Evolutionary conservation across 371 early-diverging fungal genomes (phyloP), one percentile per base, ranked within the genome.

Genomic region (Mortierella sp.): DNA sequence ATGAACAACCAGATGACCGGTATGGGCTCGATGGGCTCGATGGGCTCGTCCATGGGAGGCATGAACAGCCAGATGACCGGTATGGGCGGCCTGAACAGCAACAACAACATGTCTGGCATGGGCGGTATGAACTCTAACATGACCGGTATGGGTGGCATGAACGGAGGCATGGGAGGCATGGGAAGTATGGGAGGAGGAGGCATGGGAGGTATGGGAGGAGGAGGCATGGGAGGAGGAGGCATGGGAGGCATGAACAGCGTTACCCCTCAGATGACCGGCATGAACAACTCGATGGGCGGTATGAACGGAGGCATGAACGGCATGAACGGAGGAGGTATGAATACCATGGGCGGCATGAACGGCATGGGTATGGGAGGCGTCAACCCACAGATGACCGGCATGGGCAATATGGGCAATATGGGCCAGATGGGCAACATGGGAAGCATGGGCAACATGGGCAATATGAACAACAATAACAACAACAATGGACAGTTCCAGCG

Each of bases 1-100:
- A 76, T 77, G 74, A 70, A 73, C 40, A 70, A 52, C 66, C 71
- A 73, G 63, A 79, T 79, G 79, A 79, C 73, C 9, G 79, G 74
- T 24, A 74, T 73, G 69, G 69, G 69, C 4, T 53, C 61, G 31
- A 70, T 69, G 70, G 66, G 64, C 22, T 58, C 45, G 11, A 67
- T 76, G 67, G 61, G 48, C 34, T 31, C 73, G 44, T 39, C 39
- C 16, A 77, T 77, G 78, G 68, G 68, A 9, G 73, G 76, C 53
- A 76, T 76, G 71, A 45, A 39, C n/a, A 41, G 29, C 39, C 24
- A n/a, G 14, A 74, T 74, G 75, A 37, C 45, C 1, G 45, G 67
- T 53, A 77, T 77, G 77, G 52, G 61, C 47, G 68, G 66, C n/a
- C 68, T 72, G 71, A 64, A 64, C 47, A 65, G 9, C 53, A 77